Conservation (phyloP, 768 basidiomycete genomes). For the Lactifluus rugatus region DNA sequence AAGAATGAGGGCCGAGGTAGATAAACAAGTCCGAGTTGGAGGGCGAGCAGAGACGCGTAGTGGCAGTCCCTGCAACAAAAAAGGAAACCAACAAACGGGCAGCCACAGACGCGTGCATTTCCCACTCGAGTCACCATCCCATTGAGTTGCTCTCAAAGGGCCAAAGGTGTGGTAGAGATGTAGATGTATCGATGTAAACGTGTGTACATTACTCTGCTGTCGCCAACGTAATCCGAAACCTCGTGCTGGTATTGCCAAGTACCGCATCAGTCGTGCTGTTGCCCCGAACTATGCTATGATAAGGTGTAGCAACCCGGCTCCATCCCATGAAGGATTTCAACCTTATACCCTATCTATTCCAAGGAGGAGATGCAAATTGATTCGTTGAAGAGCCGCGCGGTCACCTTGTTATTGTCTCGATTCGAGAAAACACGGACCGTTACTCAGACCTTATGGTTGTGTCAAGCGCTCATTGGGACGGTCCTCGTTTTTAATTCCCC, state of each 20-base stretch:
- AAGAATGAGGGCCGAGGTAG: background rate
- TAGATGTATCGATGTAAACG: too few species aligned
- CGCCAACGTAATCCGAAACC: too few species aligned
- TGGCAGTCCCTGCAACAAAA: background rate
- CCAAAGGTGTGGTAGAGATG: too few species aligned
- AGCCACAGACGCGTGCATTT: conserved; percentile 14
- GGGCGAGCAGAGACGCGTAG: background rate
- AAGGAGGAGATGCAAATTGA: background rate
- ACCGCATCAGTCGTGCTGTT: background rate
- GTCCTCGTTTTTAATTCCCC: background rate
- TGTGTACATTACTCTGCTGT: too few species aligned
- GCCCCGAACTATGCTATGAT: too few species aligned
- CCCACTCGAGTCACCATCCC: background rate
- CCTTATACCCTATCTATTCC: background rate
- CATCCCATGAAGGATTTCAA: background rate
- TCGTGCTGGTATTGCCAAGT: background rate
- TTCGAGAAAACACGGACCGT: too few species aligned
- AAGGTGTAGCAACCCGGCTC: too few species aligned
- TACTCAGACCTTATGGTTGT: background rate
- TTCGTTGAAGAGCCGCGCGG: background rate
- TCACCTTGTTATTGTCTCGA: background rate
- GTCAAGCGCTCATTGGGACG: background rate
- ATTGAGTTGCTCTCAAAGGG: too few species aligned
- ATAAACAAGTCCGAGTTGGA: conserved; percentile 3
- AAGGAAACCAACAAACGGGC: background rate